Conservation (phyloP, 805 yeast genomes). For the Candida taoyuanica region DNA sequence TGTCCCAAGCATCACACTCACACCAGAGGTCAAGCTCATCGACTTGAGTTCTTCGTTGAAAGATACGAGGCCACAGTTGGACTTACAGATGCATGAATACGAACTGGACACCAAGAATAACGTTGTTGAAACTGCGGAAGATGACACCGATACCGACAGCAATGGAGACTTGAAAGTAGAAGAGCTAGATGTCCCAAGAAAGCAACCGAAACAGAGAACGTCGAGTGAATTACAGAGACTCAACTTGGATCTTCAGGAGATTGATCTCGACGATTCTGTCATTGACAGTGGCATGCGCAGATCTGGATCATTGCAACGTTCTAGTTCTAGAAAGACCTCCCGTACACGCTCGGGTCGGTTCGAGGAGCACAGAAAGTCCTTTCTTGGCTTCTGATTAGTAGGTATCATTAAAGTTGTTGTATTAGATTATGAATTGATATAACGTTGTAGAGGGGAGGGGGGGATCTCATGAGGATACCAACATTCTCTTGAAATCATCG, state of each 20-base stretch:
- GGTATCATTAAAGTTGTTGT: no score
- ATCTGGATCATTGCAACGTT: slow-evolving; percentile 13
- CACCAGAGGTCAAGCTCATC: slow-evolving; percentile 15
- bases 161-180: slow-evolving; percentile 22
- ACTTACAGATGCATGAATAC: slow-evolving; percentile 12
- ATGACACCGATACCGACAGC: slow-evolving; percentile 16
- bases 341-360: slow-evolving; percentile 14
- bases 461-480: no score
- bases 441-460: no score
- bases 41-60: slow-evolving; percentile 14
- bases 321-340: slow-evolving; percentile 8
- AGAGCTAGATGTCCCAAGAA: slow-evolving; percentile 17
- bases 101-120: slow-evolving; percentile 15
- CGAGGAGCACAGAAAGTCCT: slow-evolving; percentile 15
- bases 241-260: slow-evolving; percentile 20
- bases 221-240: slow-evolving; percentile 15
- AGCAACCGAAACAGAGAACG: slow-evolving; percentile 1
- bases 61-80: slow-evolving; percentile 16
- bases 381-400: slow-evolving; percentile 15
- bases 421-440: no score
- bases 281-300: background rate
- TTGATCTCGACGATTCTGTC: slow-evolving; percentile 15
- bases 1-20: slow-evolving; percentile 7
- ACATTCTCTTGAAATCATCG: slow-evolving; percentile 25
- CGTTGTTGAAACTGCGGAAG: slow-evolving; percentile 10